These are phyloP conservation scores for Kwoniella europaea DNA, from an alignment of 768 basidiomycete species.

Conservation along the genomic window DNA sequence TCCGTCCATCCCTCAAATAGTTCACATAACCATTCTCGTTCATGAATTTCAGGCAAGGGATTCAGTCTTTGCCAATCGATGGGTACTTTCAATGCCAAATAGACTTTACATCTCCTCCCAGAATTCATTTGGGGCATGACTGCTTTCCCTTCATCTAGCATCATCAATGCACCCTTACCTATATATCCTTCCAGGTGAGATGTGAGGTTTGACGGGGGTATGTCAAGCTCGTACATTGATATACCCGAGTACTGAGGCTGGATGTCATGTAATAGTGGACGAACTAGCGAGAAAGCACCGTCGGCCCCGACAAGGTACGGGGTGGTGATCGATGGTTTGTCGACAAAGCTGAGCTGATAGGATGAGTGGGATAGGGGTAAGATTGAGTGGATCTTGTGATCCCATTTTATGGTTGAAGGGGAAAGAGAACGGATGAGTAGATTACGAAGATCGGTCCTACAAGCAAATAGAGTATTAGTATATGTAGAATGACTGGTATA, in stretches of 20 bases:
- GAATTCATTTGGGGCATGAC: constrained; percentile 58
- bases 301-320: constrained; percentile 59
- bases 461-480: too few species aligned
- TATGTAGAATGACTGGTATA: not conserved
- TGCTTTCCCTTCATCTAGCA: constrained; percentile 43
- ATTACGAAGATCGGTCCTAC: constrained; percentile 34
- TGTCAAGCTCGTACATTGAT: constrained; percentile 36
- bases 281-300: constrained; percentile 61
- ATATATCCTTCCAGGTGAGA: constrained; percentile 49
- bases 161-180: constrained; percentile 50
- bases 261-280: constrained; percentile 55
- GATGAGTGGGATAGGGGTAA: constrained; percentile 6
- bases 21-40: constrained; percentile 12
- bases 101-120: constrained; percentile 48
- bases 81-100: constrained; percentile 31
- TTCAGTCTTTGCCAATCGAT: constrained; percentile 32
- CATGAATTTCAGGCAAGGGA: constrained; percentile 24
- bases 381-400: constrained; percentile 25
- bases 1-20: constrained; percentile 35
- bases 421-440: constrained; percentile 27
- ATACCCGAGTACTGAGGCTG: constrained; percentile 58
- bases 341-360: constrained; percentile 32
- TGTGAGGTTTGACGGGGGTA: constrained; percentile 42
- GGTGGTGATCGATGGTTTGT: constrained; percentile 16
- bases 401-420: constrained; percentile 38